Percentiles rank a stretch among this genome's conserved stretches.
Evolutionary conservation across 768 basidiomycete genomes (phyloP).

Genomic region (Rhodosporidiobolus odoratus): DNA sequence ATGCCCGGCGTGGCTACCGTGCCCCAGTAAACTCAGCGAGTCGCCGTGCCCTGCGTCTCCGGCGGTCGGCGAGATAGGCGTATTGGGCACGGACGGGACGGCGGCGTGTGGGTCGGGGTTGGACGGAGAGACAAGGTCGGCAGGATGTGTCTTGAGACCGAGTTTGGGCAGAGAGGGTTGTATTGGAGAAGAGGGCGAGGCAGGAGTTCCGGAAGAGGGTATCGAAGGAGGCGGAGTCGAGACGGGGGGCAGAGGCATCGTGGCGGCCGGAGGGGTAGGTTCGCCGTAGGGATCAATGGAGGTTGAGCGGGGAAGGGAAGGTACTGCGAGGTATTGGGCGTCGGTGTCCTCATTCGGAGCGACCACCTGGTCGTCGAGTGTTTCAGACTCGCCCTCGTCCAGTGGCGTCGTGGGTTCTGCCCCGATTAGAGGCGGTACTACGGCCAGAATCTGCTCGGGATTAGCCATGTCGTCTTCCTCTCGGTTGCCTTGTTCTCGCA

Average conservation of each 20-base stretch:
- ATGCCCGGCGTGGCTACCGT: background rate
- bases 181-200: background rate
- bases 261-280: background rate
- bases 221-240: background rate
- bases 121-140: conserved; percentile 22
- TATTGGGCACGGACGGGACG: conserved; percentile 7
- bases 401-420: background rate
- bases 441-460: background rate
- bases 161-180: background rate
- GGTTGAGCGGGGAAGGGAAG: background rate
- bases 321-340: background rate
- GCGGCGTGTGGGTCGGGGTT: conserved; percentile 18
- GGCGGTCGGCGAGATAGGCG: conserved; percentile 12
- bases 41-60: conserved; percentile 16
- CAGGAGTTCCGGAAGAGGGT: background rate
- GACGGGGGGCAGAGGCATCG: background rate
- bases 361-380: background rate
- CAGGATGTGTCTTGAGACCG: conserved; percentile 25
- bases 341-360: background rate
- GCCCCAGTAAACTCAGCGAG: background rate
- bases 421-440: background rate
- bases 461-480: too few relatives aligned
- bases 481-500: background rate
- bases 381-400: too few relatives aligned
- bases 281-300: conserved; percentile 12